Percentiles rank a stretch among this genome's conserved stretches.
These are phyloP conservation scores for Colletotrichum tropicicola DNA, from an alignment of 2,329 filamentous ascomycete genomes.

Conservation along the genomic window DNA sequence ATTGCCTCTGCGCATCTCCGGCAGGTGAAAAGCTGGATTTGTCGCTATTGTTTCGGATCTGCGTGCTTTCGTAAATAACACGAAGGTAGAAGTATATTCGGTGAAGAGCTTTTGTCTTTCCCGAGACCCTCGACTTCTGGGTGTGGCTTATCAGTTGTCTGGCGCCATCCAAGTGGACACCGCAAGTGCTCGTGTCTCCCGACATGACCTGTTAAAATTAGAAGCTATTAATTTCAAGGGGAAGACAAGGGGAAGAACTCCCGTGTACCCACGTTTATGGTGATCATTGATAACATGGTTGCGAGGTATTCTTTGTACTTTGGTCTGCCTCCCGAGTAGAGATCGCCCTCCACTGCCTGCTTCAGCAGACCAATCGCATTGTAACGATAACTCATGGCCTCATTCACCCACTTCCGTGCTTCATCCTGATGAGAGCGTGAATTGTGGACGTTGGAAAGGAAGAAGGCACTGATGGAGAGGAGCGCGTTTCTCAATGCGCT, in stretches of 20 bases:
- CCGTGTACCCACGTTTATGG: conserved; percentile 36
- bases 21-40: background rate
- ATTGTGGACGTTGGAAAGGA: conserved; percentile 34
- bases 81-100: conserved; percentile 37
- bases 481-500: conserved; percentile 34
- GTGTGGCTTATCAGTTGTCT: conserved; percentile 32
- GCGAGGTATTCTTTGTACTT: conserved; percentile 40
- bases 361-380: conserved; percentile 35
- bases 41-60: no score
- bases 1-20: no score
- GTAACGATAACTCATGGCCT: conserved; percentile 23
- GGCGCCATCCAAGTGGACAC: conserved; percentile 35
- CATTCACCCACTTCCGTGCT: conserved; percentile 32
- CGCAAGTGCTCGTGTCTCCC: conserved; percentile 35
- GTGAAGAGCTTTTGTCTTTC: conserved; percentile 34
- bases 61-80: conserved; percentile 37
- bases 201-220: conserved; percentile 34
- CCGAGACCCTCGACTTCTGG: no score
- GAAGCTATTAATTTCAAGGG: background rate
- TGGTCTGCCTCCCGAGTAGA: conserved; percentile 21
- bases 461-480: conserved; percentile 38
- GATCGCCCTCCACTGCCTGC: conserved; percentile 30
- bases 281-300: conserved; percentile 39
- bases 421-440: conserved; percentile 11
- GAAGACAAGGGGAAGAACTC: no score